Evolutionary conservation across 345 rosid genomes (phyloP), one percentile per base, ranked within the genome.

Genomic region (Hypericum androsaemum): DNA sequence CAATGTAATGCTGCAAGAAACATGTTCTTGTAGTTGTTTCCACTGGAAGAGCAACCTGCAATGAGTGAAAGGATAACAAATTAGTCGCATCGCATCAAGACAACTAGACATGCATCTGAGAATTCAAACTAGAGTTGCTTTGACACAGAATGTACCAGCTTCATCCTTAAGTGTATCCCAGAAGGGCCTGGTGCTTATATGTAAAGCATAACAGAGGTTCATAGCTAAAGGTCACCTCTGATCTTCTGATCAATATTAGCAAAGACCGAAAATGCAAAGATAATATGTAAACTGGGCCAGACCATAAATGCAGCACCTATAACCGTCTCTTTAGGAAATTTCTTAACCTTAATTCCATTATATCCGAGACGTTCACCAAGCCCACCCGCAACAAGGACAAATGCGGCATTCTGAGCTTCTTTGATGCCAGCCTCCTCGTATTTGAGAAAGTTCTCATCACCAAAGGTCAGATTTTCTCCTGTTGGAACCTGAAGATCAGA

Each of bases 341-440:
- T 22, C 32, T 12, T 53, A 62, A 90, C 95, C 96, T 90, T 92
- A 66, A 88, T 92, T 64, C 98, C 98, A 68, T 84, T 88, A 68
- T 83, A 92, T 60, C 98, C 98, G 60, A 92, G 94, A 47, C 95
- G 96, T 60, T 88, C 98, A 10, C 98, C 98, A 58, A 92, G 95
- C 7, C 98, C 98, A 53, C 98, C 96, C 5, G 96, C 95, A 72
- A 88, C 98, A 66, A 90, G 94, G 66, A 90, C 96, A 68, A 90
- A 90, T 41, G 86, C 92, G 60, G 94, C 82, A 56, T 80, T 78
- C 68, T 74, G 78, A 56, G 96, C 89, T 75, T 84, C 96, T 17
- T 16, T 78, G 7, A 88, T 73, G 9, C 98, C 96, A 41, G 57
- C 52, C 74, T 88, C 83, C 53, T 92, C 96, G 67, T 68, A 77